Evolutionary conservation across 768 basidiomycete species (phyloP).

Genomic region (Suillus decipiens): DNA sequence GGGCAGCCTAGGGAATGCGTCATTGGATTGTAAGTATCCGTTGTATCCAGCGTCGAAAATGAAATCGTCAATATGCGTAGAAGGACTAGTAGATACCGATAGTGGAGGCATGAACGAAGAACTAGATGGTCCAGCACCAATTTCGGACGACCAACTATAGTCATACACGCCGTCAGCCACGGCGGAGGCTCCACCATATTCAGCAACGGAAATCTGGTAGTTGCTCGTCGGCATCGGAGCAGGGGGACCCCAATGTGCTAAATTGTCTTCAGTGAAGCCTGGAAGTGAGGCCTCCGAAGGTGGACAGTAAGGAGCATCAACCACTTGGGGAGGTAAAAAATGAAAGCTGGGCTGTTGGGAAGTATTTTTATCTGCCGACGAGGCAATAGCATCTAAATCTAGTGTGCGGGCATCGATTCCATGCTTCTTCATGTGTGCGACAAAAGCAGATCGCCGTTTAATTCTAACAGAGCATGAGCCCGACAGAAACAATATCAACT

Average conservation of each 20-base stretch:
- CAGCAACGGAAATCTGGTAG: neutral
- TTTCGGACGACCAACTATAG: conserved; percentile 2
- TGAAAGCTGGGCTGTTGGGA: conserved; percentile 19
- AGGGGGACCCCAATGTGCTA: neutral
- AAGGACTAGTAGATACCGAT: neutral
- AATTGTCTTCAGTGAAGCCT: neutral
- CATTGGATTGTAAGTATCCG: neutral
- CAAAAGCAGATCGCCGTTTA: conserved; percentile 62
- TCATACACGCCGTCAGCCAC: neutral
- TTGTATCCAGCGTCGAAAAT: neutral
- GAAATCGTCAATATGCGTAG: conserved; percentile 1
- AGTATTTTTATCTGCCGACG: conserved; percentile 7
- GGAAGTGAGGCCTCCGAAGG: neutral
- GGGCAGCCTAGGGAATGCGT: neutral
- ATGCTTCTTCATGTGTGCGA: conserved; percentile 56
- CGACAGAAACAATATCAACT: neutral
- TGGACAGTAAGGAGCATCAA: conserved; percentile 5
- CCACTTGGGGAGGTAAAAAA: conserved; percentile 9
- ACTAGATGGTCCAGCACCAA: neutral
- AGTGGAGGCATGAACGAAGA: neutral
- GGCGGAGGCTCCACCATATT: neutral
- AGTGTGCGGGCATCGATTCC: conserved; percentile 28
- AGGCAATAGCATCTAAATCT: conserved; percentile 27
- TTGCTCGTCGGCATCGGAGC: neutral
- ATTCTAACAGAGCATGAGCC: conserved; percentile 43